phyloP scores from a whole-genome alignment of 129 eudicot species.

The Helianthus annuus region HanXRQr2.0-SUNRISE NC_035441.2:117982191-117982690 shows the following conservation, averaged over 20 bases:
- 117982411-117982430: conserved; percentile 7
- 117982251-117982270: conserved; percentile 3
- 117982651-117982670: too few relatives aligned
- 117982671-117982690: too few relatives aligned
- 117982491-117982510: too few relatives aligned
- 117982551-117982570: too few relatives aligned
- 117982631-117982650: too few relatives aligned
- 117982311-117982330: conserved; percentile 20
- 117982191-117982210: conserved; percentile 47
- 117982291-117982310: conserved; percentile 28
- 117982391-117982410: not conserved
- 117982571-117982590: too few relatives aligned
- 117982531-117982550: too few relatives aligned
- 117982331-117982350: too few relatives aligned
- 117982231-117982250: conserved; percentile 20
- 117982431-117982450: conserved; percentile 7
- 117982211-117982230: conserved; percentile 6
- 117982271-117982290: not conserved
- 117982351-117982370: too few relatives aligned
- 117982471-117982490: not conserved
- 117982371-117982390: not conserved
- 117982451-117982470: conserved; percentile 22
- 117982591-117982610: too few relatives aligned
- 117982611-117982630: too few relatives aligned
- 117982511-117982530: conserved; percentile 16